phyloP scores from a whole-genome alignment of 306 rosid species.

The Rosa multiflora region DNA sequence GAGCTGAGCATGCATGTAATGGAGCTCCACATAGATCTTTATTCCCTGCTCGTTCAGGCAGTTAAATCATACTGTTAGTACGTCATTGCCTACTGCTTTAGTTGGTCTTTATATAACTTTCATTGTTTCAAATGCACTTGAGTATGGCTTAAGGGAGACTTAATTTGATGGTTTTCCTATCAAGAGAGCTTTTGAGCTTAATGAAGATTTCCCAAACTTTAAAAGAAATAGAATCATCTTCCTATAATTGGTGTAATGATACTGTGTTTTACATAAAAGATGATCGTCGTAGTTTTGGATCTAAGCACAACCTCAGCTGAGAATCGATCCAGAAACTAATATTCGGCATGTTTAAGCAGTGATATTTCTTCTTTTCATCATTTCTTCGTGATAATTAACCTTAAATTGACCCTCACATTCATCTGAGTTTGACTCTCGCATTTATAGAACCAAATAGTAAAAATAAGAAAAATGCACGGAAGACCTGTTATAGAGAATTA shows the following conservation, averaged over 20 bases:
- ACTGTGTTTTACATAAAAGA: background rate
- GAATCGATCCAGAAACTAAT: background rate
- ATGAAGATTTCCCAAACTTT: background rate
- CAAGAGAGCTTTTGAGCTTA: background rate
- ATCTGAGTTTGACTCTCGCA: background rate
- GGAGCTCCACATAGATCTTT: slow-evolving; percentile 73
- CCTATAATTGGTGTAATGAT: background rate
- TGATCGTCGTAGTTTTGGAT: background rate
- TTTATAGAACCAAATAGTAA: background rate
- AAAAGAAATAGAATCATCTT: background rate
- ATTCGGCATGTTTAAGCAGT: background rate
- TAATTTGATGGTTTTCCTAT: no score
- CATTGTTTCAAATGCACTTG: background rate
- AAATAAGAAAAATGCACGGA: background rate
- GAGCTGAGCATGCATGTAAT: slow-evolving; percentile 36
- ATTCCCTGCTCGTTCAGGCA: slow-evolving; percentile 50
- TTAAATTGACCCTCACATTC: background rate
- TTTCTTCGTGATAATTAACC: background rate
- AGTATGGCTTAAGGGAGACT: background rate
- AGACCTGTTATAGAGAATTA: background rate
- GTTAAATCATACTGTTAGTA: background rate
- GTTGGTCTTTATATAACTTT: no score
- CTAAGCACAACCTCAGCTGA: background rate
- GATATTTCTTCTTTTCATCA: background rate
- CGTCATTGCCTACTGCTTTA: background rate